A percentile compares a stretch with the other conserved stretches of the same genome.
Conservation (phyloP, 306 rosid genomes). For the Fragaria nilgerrensis region DNA sequence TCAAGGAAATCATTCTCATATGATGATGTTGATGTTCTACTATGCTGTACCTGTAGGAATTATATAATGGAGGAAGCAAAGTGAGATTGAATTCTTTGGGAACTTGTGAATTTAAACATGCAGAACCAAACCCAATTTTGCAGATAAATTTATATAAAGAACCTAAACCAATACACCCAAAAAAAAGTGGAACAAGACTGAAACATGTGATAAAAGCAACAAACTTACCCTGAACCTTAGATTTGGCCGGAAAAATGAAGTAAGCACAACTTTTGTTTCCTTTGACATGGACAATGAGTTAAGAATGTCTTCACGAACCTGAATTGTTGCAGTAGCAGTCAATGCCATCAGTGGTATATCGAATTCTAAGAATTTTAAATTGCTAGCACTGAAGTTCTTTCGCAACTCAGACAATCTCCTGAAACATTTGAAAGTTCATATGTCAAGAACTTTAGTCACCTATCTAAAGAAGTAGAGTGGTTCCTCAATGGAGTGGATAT, state of each 20-base stretch:
- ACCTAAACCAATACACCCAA: background rate
- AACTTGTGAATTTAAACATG: background rate
- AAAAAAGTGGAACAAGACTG: background rate
- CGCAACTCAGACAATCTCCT: constrained; percentile 74
- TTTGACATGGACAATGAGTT: constrained; percentile 63
- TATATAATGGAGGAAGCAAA: background rate
- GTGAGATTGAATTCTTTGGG: background rate
- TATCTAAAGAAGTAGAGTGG: background rate
- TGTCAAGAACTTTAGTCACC: background rate
- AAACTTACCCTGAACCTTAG: constrained; percentile 71
- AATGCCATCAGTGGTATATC: constrained; percentile 92
- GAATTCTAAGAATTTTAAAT: constrained; percentile 52
- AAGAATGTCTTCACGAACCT: constrained; percentile 78
- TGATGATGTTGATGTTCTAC: constrained; percentile 65
- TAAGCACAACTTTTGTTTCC: constrained; percentile 69
- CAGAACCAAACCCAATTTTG: constrained; percentile 2
- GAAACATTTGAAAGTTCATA: constrained; percentile 39
- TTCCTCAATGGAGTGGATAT: background rate
- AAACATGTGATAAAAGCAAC: constrained; percentile 3
- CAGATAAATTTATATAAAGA: background rate
- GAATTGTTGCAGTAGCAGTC: constrained; percentile 85
- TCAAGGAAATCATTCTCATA: constrained; percentile 66
- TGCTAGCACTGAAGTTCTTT: constrained; percentile 63
- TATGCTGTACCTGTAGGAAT: constrained; percentile 65
- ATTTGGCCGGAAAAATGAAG: constrained; percentile 84